Percentiles rank a stretch among this genome's conserved stretches.
phyloP scores from a whole-genome alignment of 2,329 filamentous ascomycete species.

The Aureobasidium sp. region DNA sequence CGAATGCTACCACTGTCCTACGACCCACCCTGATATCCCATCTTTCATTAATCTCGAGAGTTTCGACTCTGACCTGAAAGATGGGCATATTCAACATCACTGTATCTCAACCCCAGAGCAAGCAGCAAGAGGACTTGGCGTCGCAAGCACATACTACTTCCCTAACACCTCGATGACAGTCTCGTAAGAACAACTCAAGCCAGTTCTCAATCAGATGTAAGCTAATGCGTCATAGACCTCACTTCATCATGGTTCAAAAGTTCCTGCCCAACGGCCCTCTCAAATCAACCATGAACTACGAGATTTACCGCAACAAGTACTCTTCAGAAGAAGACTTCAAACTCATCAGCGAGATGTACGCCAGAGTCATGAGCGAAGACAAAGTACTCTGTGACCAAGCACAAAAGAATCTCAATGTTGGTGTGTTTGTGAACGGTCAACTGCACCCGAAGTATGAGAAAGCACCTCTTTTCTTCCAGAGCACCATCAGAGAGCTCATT shows the following conservation, averaged over 20 bases:
- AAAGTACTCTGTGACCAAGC: conserved; percentile 55
- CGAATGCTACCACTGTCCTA: conserved; percentile 55
- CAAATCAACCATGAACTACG: conserved; percentile 52
- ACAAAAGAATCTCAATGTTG: conserved; percentile 55
- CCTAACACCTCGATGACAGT: conserved; percentile 47
- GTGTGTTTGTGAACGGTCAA: conserved; percentile 56
- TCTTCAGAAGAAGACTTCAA: conserved; percentile 53
- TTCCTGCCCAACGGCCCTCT: conserved; percentile 50
- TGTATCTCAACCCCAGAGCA: conserved; percentile 43
- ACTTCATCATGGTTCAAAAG: conserved; percentile 57
- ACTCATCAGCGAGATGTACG: conserved; percentile 53
- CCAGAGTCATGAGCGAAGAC: conserved; percentile 58
- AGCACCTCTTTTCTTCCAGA: conserved; percentile 43
- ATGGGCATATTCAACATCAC: conserved; percentile 45
- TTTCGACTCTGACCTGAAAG: conserved; percentile 46
- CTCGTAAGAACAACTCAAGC: conserved; percentile 39
- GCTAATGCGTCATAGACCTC: conserved; percentile 35
- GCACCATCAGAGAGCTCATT: conserved; percentile 42
- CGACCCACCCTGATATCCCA: conserved; percentile 52
- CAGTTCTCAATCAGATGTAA: no score
- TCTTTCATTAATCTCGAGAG: conserved; percentile 50
- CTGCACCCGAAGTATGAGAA: conserved; percentile 56
- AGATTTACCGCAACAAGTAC: conserved; percentile 56
- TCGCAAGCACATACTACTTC: conserved; percentile 45
- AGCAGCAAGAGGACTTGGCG: conserved; percentile 40